Percentiles rank a stretch among this genome's conserved stretches.
These are phyloP conservation scores for Pseudozyma hubeiensis DNA, from an alignment of 1,284 basidiomycete species.

Conservation along the genomic window DNA sequence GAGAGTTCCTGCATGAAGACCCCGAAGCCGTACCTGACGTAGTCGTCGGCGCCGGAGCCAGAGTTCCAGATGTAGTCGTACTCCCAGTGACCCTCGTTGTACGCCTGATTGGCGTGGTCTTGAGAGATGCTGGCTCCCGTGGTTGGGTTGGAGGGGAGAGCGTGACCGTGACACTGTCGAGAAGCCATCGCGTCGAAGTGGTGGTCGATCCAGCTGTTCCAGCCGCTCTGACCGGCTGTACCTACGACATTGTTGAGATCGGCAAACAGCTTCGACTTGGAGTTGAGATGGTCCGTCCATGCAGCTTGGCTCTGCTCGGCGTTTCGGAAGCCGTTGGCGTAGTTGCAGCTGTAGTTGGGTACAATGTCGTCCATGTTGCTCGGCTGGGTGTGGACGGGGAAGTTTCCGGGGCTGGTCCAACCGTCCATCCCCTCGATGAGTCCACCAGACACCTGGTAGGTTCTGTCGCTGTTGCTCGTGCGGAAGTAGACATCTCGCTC, in stretches of 20 bases:
- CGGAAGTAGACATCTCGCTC: conserved; percentile 71
- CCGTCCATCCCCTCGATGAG: conserved; percentile 73
- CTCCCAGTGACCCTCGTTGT: conserved; percentile 56
- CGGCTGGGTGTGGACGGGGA: conserved; percentile 64
- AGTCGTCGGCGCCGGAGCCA: conserved; percentile 47
- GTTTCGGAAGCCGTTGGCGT: conserved; percentile 71
- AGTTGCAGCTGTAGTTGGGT: conserved; percentile 72
- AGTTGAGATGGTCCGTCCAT: conserved; percentile 73
- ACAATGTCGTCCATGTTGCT: conserved; percentile 71
- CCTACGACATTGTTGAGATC: conserved; percentile 72
- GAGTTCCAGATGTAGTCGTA: conserved; percentile 62
- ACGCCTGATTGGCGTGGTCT: conserved; percentile 45
- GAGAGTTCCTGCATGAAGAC: conserved; percentile 47
- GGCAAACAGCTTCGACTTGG: conserved; percentile 70
- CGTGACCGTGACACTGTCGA: conserved; percentile 52
- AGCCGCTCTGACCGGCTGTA: conserved; percentile 71
- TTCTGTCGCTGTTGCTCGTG: conserved; percentile 72
- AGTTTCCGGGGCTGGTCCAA: conserved; percentile 12
- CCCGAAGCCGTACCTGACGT: conserved; percentile 52
- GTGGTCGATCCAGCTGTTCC: conserved; percentile 73
- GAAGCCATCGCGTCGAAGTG: conserved; percentile 53
- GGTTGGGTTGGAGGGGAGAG: conserved; percentile 35
- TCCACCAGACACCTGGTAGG: conserved; percentile 73
- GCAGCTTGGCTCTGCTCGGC: conserved; percentile 55
- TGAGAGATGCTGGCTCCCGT: conserved; percentile 30